Evolutionary conservation across 2,329 filamentous ascomycete genomes (phyloP).

Genomic region (Bertia moriformis): DNA sequence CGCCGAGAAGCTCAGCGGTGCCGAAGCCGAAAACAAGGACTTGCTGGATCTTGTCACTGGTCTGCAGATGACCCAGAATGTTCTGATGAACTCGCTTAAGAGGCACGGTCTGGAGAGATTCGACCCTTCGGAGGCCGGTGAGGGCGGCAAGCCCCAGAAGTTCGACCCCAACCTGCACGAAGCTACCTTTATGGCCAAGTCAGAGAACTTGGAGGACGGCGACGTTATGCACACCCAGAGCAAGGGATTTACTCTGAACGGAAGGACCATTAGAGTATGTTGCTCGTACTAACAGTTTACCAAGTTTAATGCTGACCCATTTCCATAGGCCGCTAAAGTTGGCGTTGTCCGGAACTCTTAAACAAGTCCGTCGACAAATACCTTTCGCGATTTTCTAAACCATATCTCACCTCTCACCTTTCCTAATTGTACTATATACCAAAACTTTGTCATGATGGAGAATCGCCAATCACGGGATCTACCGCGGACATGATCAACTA

Average conservation of each 20-base stretch:
- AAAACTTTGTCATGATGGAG: neutral
- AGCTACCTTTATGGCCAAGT: conserved; percentile 50
- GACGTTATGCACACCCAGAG: conserved; percentile 52
- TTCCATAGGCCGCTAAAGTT: neutral
- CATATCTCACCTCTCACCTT: neutral
- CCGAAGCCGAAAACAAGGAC: conserved; percentile 14
- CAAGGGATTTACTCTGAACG: conserved; percentile 53
- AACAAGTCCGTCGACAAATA: neutral
- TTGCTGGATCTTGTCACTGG: conserved; percentile 45
- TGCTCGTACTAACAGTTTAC: neutral
- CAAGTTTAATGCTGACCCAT: neutral
- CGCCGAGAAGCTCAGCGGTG: conserved; percentile 27
- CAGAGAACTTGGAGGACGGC: conserved; percentile 46
- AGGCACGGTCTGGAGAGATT: conserved; percentile 55
- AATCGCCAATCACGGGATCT: too few species aligned
- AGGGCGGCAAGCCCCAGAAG: conserved; percentile 28
- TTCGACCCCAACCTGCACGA: conserved; percentile 57
- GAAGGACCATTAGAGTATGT: conserved; percentile 38
- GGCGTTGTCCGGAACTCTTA: neutral
- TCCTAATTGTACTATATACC: neutral
- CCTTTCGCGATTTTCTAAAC: neutral
- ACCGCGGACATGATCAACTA: too few species aligned
- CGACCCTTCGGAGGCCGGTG: conserved; percentile 25
- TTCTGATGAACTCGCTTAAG: conserved; percentile 48
- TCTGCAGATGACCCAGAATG: conserved; percentile 51